Evolutionary conservation across 2,329 filamentous ascomycete species (phyloP), one percentile per base, ranked within the genome.

Genomic region (Endothia cerciana): DNA sequence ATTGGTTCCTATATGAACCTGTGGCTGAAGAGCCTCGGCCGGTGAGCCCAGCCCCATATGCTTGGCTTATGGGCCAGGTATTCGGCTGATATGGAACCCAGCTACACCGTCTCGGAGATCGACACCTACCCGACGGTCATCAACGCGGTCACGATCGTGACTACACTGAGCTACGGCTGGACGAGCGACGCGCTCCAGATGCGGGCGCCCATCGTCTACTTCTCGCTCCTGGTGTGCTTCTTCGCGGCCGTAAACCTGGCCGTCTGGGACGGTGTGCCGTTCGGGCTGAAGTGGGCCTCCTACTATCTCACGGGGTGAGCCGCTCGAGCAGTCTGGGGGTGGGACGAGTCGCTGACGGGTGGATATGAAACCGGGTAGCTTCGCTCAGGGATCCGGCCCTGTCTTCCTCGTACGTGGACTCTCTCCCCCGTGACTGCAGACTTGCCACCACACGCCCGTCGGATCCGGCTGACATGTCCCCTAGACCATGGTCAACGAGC

Each of bases 111-210:
- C 1, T 66, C 73, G 0, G 65, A 76, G 19, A 74, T 77, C 55
- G 76, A 77, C 67, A 74, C 71, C 0, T 74, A 73, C 36, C 73
- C 73, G 0, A 75, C 73, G 0, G 72, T 69, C 5, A 71, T 65
- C n/a, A 73, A 72, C 41, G 73, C 73, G 3, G 60, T 73, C 17
- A 72, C 71, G 1, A 73, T 73, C 30, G 60, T 74, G 1, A 72
- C 71, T 2, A 74, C 71, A 0, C 69, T 75, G 10, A 51, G 60
- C 11, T 74, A 75, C 45, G 73, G 72, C 28, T 75, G 73, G 72
- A 71, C 65, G 19, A 73, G 71, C 41, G 73, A 75, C 43, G 66
- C 70, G 1, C 30, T 74, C 1, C 73, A 72, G 61, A 67, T 73
- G 19, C 71, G 70, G 19, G 65, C 62, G 25, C 71, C 71, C 3